Conservation (phyloP, 2,329 filamentous ascomycete genomes). For the Nannizziopsis arthrosporioides region DNA sequence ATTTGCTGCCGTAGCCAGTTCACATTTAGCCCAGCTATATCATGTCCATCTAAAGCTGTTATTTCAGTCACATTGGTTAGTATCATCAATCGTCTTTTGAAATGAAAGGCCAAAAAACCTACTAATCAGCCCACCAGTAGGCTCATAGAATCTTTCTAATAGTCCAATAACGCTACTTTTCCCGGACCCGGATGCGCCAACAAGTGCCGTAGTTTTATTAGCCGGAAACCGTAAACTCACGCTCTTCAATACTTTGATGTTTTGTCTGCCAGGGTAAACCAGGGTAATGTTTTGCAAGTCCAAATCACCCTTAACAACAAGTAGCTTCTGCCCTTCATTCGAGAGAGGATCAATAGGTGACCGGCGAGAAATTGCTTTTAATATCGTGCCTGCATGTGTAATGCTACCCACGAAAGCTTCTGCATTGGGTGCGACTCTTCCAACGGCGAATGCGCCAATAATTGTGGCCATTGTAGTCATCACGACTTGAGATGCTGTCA, state of each 20-base stretch:
- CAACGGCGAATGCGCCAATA: conserved; percentile 71
- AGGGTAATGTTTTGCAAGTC: conserved; percentile 55
- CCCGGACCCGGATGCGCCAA: conserved; percentile 42
- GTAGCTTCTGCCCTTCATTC: conserved; percentile 52
- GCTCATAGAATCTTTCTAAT: conserved; percentile 30
- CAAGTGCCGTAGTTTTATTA: conserved; percentile 34
- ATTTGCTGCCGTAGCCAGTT: conserved; percentile 27
- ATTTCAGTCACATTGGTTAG: no score
- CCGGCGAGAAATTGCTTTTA: conserved; percentile 65
- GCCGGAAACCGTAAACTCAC: conserved; percentile 29
- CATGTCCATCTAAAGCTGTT: conserved; percentile 16
- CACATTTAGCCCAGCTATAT: conserved; percentile 26
- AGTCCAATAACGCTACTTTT: conserved; percentile 39
- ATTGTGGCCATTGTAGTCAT: conserved; percentile 72
- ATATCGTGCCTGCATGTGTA: conserved; percentile 70
- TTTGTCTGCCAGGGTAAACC: conserved; percentile 31
- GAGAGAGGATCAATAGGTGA: conserved; percentile 63
- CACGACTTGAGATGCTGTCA: conserved; percentile 53
- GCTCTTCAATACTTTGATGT: conserved; percentile 29
- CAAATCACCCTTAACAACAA: conserved; percentile 56
- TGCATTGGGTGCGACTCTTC: conserved; percentile 63
- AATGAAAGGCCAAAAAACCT: no score
- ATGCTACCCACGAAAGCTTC: conserved; percentile 65
- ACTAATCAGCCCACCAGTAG: conserved; percentile 22
- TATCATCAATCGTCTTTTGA: no score